Percentiles rank a stretch among this genome's conserved stretches.
These are phyloP conservation scores for Lathyrus tuberosus DNA, from an alignment of 306 rosid genomes.

Conservation along the genomic window DNA sequence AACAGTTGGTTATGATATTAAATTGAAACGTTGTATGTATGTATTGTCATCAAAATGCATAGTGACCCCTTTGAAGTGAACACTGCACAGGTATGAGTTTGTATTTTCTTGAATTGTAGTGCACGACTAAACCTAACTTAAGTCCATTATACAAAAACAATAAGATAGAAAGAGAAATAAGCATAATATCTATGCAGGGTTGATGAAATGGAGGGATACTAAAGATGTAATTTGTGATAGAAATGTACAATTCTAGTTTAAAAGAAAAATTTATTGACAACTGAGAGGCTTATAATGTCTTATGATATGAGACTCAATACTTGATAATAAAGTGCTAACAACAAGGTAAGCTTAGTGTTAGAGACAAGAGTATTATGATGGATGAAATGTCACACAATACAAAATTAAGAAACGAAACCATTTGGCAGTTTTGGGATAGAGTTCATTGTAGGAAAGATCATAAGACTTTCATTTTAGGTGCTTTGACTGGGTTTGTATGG, in stretches of 20 bases:
- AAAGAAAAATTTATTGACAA: not conserved
- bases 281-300: not conserved
- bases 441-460: not conserved
- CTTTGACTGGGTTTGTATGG: not conserved
- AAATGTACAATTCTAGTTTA: not conserved
- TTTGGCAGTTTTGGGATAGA: not conserved
- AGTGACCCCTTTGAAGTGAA: not conserved
- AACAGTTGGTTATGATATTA: too few species aligned
- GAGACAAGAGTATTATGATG: not conserved
- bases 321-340: constrained; percentile 7
- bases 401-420: not conserved
- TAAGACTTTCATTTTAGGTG: constrained; percentile 1
- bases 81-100: constrained; percentile 2
- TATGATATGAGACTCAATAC: not conserved
- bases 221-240: not conserved
- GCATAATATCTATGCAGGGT: not conserved
- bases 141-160: not conserved
- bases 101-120: not conserved
- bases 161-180: not conserved
- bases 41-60: too few species aligned
- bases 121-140: not conserved
- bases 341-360: constrained; percentile 1
- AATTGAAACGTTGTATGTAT: too few species aligned
- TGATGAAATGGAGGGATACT: not conserved
- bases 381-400: not conserved